These are phyloP conservation scores for Cephalotrichum gorgonifer DNA, from an alignment of 2,329 filamentous ascomycete genomes.

Conservation along the genomic window DNA sequence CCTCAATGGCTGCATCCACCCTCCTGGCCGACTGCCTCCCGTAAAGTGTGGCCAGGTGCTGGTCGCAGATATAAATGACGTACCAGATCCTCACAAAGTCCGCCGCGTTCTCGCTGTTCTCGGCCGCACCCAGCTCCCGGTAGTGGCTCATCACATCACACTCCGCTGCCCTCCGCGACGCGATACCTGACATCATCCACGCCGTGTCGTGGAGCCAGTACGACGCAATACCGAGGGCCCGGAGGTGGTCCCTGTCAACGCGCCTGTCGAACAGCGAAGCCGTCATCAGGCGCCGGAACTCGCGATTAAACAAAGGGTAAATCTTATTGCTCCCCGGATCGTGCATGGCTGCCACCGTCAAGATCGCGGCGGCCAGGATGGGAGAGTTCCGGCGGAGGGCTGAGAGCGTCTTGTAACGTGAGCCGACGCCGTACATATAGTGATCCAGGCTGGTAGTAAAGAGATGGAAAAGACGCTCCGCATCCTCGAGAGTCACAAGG, in stretches of 20 bases:
- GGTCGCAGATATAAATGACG: constrained; percentile 48
- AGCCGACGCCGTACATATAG: constrained; percentile 31
- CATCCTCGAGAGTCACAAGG: background rate
- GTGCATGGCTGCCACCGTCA: constrained; percentile 48
- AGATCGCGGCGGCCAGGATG: constrained; percentile 42
- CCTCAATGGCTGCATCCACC: constrained; percentile 45
- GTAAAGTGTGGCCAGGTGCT: constrained; percentile 51
- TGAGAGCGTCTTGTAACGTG: constrained; percentile 36
- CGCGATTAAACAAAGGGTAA: constrained; percentile 40
- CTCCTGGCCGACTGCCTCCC: constrained; percentile 47
- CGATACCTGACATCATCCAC: constrained; percentile 49
- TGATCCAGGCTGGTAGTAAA: background rate
- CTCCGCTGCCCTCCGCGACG: constrained; percentile 37
- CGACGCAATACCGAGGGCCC: constrained; percentile 48
- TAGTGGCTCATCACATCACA: constrained; percentile 33
- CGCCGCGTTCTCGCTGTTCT: constrained; percentile 29
- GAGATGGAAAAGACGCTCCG: background rate
- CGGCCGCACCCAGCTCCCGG: constrained; percentile 22
- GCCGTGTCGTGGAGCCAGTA: constrained; percentile 55
- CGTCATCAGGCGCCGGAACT: constrained; percentile 44
- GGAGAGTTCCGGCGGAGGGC: constrained; percentile 44
- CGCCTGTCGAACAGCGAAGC: constrained; percentile 25
- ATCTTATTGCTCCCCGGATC: constrained; percentile 40
- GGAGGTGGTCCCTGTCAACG: constrained; percentile 37
- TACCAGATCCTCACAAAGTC: constrained; percentile 52